phyloP scores from a whole-genome alignment of 257 asterid species.

The Solanum habrochaites region DNA sequence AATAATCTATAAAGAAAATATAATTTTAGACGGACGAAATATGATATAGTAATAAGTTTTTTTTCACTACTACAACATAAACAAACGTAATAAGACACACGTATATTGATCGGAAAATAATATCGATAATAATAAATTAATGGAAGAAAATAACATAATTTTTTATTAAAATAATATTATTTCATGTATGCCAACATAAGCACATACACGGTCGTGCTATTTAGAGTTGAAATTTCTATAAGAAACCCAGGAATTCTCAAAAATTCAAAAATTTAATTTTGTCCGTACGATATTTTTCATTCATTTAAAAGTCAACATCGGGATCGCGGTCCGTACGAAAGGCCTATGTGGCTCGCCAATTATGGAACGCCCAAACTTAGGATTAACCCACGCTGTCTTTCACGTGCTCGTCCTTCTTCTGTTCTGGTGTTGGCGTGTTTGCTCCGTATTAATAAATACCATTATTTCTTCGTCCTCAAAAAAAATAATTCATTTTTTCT shows the following conservation, averaged over 20 bases:
- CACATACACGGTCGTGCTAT: not conserved
- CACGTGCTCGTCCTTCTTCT: conserved; percentile 1
- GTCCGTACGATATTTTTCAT: conserved; percentile 3
- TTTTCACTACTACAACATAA: too few relatives aligned
- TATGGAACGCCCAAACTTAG: not conserved
- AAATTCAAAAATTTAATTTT: not conserved
- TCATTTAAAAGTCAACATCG: not conserved
- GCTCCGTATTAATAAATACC: not conserved
- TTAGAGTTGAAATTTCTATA: not conserved
- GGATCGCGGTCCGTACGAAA: conserved; percentile 9
- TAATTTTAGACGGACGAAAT: too few relatives aligned
- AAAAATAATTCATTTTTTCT: too few relatives aligned
- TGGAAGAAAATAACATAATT: too few relatives aligned
- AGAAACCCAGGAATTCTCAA: not conserved
- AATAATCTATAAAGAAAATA: too few relatives aligned
- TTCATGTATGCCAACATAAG: not conserved
- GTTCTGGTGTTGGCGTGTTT: not conserved
- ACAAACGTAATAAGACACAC: too few relatives aligned
- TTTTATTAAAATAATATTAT: too few relatives aligned
- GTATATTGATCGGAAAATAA: too few relatives aligned
- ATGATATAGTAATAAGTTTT: too few relatives aligned
- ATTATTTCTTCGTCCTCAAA: too few relatives aligned
- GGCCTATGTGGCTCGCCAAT: not conserved
- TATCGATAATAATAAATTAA: too few relatives aligned
- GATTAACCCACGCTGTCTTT: not conserved